Evolutionary conservation across 306 rosid species (phyloP), one percentile per base, ranked within the genome.

Genomic region (Purshia tridentata): DNA sequence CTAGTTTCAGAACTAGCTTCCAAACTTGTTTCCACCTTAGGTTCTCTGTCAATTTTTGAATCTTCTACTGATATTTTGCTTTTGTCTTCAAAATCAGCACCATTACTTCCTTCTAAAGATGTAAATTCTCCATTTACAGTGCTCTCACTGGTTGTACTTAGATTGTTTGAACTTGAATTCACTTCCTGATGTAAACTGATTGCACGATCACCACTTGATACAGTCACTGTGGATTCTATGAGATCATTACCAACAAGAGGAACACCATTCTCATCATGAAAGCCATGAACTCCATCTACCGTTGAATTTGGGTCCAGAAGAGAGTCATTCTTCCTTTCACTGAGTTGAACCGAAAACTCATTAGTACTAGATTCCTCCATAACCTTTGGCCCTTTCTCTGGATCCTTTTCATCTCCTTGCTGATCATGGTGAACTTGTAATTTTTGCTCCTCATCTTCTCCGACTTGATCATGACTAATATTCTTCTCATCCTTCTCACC

Each of bases 231-330:
- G 52, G 57, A 72, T 46, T 46, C 76, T 57, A 57, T 23, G 35
- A 57, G 37, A 72, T 29, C 56, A 37, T 45, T 6, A 9, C 56
- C 46, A 2, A 45, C 75, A 22, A 44, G 4, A 1, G 76, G 35
- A n/a, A 72, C 67, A 14, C 76, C 67, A 57, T 35, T 72, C 67
- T 14, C 76, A 58, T 72, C 76, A 72, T 57, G 46, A 72, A 72
- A 72, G 16, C 66, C 75, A 71, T 23, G 67, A 29, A 71, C 56
- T 45, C 37, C 67, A 8, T 54, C 22, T 70, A 55, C 74, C 16
- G 42, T 10, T 70, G 75, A 55, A 42, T 70, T 54, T 22, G 42
- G 63, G 10, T 22, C 74, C 41, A 12, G 40, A 18, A 53, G 40
- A 69, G 41, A 10, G 48, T 42, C 54, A 14, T 16, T 55, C 65